These are phyloP conservation scores for Trichoderma atroviride DNA, from an alignment of 2,329 filamentous ascomycete species.

Conservation along the genomic window DNA sequence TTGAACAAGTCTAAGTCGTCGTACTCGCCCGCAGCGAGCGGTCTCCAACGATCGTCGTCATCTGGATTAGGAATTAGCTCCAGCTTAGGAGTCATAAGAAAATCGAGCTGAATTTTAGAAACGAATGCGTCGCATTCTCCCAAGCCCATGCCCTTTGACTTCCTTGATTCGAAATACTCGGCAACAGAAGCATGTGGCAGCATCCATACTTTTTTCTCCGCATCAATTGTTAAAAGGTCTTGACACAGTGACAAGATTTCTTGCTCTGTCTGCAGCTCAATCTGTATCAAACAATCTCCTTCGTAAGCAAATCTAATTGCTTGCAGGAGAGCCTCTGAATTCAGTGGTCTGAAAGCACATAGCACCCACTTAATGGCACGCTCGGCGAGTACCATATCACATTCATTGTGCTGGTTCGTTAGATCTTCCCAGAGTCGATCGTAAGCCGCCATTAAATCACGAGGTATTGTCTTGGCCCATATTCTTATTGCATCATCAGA, in stretches of 20 bases:
- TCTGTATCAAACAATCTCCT: neutral
- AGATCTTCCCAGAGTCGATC: slow-evolving; percentile 15
- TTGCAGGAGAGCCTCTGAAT: neutral
- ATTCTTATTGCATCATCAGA: slow-evolving; percentile 22
- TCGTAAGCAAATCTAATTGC: slow-evolving; percentile 1
- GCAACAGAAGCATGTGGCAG: slow-evolving; percentile 24
- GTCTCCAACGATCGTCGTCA: neutral
- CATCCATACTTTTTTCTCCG: neutral
- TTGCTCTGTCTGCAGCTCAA: neutral
- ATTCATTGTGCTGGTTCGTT: neutral
- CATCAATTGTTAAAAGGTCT: slow-evolving; percentile 5
- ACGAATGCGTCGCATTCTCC: neutral
- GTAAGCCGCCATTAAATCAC: slow-evolving; percentile 28
- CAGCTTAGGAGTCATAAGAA: neutral
- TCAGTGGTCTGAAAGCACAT: neutral
- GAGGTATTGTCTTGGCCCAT: slow-evolving; percentile 26
- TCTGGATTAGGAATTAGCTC: neutral
- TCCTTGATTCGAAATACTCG: slow-evolving; percentile 19
- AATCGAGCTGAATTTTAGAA: neutral
- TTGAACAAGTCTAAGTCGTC: neutral
- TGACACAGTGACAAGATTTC: slow-evolving; percentile 10
- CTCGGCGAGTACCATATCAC: neutral
- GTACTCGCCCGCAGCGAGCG: too few species aligned
- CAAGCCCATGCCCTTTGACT: neutral
- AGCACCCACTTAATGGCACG: slow-evolving; percentile 19